Percentiles rank a stretch among this genome's conserved stretches.
phyloP scores from a whole-genome alignment of 2,329 filamentous ascomycete species.

The Pestalotiopsis sp. region DNA sequence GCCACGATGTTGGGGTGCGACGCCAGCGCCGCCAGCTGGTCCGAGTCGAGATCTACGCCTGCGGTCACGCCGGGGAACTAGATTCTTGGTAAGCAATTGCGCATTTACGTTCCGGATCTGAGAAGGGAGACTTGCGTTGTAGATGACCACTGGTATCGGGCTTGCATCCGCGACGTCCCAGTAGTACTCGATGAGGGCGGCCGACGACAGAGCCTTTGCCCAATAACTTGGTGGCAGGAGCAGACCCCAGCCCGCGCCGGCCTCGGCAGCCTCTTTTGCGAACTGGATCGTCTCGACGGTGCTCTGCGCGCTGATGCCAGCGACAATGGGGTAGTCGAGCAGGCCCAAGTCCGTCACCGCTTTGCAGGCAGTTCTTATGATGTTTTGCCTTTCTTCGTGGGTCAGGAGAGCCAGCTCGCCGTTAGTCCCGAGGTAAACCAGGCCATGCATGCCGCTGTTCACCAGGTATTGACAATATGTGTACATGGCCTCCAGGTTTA shows the following conservation, averaged over 20 bases:
- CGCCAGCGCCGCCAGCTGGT: slow-evolving; percentile 23
- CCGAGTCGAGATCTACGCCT: slow-evolving; percentile 32
- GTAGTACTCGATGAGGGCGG: slow-evolving; percentile 38
- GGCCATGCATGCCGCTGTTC: slow-evolving; percentile 44
- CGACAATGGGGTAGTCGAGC: slow-evolving; percentile 43
- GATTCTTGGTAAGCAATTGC: not conserved
- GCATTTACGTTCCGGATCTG: not conserved
- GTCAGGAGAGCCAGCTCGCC: slow-evolving; percentile 47
- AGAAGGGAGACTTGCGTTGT: slow-evolving; percentile 26
- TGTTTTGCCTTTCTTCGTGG: slow-evolving; percentile 39
- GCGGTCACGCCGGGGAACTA: slow-evolving; percentile 36
- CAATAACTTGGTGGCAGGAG: slow-evolving; percentile 43
- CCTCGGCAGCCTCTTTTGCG: slow-evolving; percentile 37
- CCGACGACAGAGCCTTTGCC: slow-evolving; percentile 36
- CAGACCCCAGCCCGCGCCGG: slow-evolving; percentile 40
- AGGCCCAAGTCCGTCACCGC: slow-evolving; percentile 38
- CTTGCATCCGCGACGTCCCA: slow-evolving; percentile 38
- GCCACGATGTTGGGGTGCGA: slow-evolving; percentile 29
- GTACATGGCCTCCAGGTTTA: slow-evolving; percentile 47
- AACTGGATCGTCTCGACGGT: slow-evolving; percentile 38
- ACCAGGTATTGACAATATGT: slow-evolving; percentile 44
- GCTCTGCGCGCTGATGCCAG: slow-evolving; percentile 43
- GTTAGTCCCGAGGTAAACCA: slow-evolving; percentile 50
- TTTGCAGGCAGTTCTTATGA: slow-evolving; percentile 40
- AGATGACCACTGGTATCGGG: slow-evolving; percentile 28